These are phyloP conservation scores for Paspalum vaginatum DNA, from an alignment of 176 grass and related monocot species.

Conservation along the genomic window DNA sequence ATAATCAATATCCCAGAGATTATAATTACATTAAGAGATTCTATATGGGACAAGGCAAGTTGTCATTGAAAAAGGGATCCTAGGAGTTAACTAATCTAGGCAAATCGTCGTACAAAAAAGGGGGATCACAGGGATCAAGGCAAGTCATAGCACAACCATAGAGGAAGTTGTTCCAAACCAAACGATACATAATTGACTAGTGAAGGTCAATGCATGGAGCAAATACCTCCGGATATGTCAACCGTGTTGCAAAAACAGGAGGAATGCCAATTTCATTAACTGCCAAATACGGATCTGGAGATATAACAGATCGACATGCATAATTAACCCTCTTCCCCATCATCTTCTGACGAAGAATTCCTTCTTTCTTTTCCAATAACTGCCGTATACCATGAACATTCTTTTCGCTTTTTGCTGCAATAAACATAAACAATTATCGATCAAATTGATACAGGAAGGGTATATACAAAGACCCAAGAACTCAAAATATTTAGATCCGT, in stretches of 20 bases:
- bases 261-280: slow-evolving; percentile 98
- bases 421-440: slow-evolving; percentile 46
- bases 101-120: background rate
- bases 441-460: background rate
- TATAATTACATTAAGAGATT: background rate
- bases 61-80: no score
- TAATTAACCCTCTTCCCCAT: slow-evolving; percentile 99
- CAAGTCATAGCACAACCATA: background rate
- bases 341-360: slow-evolving; percentile 94
- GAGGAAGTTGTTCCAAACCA: background rate
- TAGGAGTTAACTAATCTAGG: background rate
- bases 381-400: slow-evolving; percentile 73
- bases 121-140: background rate
- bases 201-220: slow-evolving; percentile 26
- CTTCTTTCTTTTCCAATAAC: slow-evolving; percentile 87
- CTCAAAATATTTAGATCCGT: background rate
- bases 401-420: slow-evolving; percentile 66
- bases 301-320: slow-evolving; percentile 93
- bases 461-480: slow-evolving; percentile 6
- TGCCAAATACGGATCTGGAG: slow-evolving; percentile 89
- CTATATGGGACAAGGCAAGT: background rate
- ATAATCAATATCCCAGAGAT: background rate
- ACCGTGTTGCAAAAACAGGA: slow-evolving; percentile 79
- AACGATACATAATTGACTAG: slow-evolving; percentile 5
- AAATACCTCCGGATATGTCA: slow-evolving; percentile 91